These are phyloP conservation scores for Ascochyta clinopodiicola DNA, from an alignment of 2,329 filamentous ascomycete genomes.

Conservation along the genomic window DNA sequence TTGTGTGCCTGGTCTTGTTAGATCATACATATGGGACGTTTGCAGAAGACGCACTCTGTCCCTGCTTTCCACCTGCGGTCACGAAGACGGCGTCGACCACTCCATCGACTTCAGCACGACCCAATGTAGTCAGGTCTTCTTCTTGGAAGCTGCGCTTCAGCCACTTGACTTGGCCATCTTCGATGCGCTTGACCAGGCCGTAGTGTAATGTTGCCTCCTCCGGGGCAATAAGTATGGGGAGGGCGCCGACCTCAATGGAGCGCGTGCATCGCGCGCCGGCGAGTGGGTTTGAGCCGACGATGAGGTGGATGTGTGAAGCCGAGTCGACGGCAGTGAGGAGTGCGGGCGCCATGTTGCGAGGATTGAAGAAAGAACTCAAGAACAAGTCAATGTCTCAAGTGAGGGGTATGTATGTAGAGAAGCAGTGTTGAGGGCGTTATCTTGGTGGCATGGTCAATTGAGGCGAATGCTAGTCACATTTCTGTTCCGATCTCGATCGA, in stretches of 20 bases:
- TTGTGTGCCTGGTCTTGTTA: slow-evolving; percentile 59
- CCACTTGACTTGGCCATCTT: slow-evolving; percentile 71
- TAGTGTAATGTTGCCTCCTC: slow-evolving; percentile 66
- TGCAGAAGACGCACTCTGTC: slow-evolving; percentile 49
- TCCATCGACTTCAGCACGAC: slow-evolving; percentile 76
- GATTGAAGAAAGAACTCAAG: neutral
- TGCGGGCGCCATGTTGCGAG: slow-evolving; percentile 55
- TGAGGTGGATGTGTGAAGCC: slow-evolving; percentile 75
- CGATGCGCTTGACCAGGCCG: slow-evolving; percentile 67
- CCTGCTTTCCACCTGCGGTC: slow-evolving; percentile 63
- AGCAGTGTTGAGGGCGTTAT: neutral
- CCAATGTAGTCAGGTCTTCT: slow-evolving; percentile 74
- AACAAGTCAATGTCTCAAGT: slow-evolving; percentile 17
- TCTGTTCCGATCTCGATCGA: slow-evolving; percentile 17
- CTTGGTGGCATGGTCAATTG: slow-evolving; percentile 2
- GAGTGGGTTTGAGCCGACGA: slow-evolving; percentile 85
- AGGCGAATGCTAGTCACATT: slow-evolving; percentile 17
- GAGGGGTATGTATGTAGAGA: neutral
- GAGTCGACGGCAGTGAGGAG: slow-evolving; percentile 77
- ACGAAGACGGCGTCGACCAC: slow-evolving; percentile 95
- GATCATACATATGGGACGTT: neutral
- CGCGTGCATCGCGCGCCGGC: slow-evolving; percentile 83
- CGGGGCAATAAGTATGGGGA: slow-evolving; percentile 78
- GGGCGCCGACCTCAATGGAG: slow-evolving; percentile 81
- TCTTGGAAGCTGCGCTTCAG: slow-evolving; percentile 71